Conservation (phyloP, 129 eudicot genomes). For the Artemisia argyi region DNA sequence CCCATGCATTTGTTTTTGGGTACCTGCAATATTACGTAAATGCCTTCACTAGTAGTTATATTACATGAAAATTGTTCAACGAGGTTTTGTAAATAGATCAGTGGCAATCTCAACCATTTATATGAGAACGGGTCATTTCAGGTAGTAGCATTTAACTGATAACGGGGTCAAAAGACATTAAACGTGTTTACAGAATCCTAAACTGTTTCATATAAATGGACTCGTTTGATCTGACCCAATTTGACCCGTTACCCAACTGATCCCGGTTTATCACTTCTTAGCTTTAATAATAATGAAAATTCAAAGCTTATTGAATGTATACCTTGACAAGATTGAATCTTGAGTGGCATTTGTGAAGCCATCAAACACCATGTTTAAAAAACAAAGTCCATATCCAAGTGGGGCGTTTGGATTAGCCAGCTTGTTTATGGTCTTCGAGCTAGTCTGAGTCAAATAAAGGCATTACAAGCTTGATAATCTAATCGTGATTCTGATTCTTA, state of each 20-base stretch:
- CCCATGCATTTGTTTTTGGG: constrained; percentile 64
- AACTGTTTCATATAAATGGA: too few relatives aligned
- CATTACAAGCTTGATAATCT: too few relatives aligned
- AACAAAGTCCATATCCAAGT: constrained; percentile 92
- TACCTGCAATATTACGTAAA: neutral
- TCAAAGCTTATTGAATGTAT: constrained; percentile 12
- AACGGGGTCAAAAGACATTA: too few relatives aligned
- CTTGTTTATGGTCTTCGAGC: too few relatives aligned
- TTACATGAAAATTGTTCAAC: neutral
- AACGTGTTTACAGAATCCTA: too few relatives aligned
- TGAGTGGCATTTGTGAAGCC: constrained; percentile 96
- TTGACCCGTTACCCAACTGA: neutral
- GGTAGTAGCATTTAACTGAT: neutral
- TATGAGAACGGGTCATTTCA: neutral
- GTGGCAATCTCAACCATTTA: neutral
- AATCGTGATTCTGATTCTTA: too few relatives aligned
- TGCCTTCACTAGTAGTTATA: neutral
- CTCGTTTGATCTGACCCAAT: neutral
- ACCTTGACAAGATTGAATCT: constrained; percentile 90
- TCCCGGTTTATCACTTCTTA: neutral
- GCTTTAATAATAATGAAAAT: neutral
- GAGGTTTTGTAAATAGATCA: neutral
- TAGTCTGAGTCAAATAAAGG: too few relatives aligned
- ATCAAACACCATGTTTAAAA: constrained; percentile 65
- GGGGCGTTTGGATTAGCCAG: constrained; percentile 95